A percentile compares a stretch with the other conserved stretches of the same genome.
These are phyloP conservation scores for Clitoria ternatea DNA, from an alignment of 306 rosid species.

Conservation along the genomic window DNA sequence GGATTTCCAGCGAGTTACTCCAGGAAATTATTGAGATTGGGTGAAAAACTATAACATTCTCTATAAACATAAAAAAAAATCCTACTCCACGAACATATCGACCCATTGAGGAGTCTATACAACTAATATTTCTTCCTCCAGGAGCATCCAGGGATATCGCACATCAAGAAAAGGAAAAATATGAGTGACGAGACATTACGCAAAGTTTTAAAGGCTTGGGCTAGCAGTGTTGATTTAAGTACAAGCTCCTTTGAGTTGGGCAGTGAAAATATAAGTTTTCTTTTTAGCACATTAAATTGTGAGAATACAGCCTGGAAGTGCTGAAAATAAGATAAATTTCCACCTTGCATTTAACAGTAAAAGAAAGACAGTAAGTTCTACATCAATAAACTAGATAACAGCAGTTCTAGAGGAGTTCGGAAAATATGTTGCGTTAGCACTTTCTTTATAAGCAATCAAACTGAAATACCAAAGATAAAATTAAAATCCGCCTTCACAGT, in stretches of 20 bases:
- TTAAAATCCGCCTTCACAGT: background rate
- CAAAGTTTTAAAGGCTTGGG: background rate
- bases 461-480: background rate
- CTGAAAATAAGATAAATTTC: background rate
- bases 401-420: background rate
- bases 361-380: background rate
- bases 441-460: background rate
- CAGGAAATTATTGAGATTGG: too few species aligned
- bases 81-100: too few species aligned
- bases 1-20: too few species aligned
- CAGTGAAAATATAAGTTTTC: background rate
- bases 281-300: too few species aligned
- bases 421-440: background rate
- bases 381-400: background rate
- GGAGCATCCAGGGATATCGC: too few species aligned
- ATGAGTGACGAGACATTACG: too few species aligned
- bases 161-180: too few species aligned
- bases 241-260: background rate
- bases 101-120: too few species aligned
- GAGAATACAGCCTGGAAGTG: too few species aligned
- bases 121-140: too few species aligned
- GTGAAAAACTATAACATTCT: too few species aligned
- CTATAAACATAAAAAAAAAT: too few species aligned
- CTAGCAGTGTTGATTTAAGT: background rate
- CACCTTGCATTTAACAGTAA: background rate